Percentiles rank a stretch among this genome's conserved stretches.
Evolutionary conservation across 208 protist genomes (phyloP).

Genomic region (Leishmania martiniquensis): DNA sequence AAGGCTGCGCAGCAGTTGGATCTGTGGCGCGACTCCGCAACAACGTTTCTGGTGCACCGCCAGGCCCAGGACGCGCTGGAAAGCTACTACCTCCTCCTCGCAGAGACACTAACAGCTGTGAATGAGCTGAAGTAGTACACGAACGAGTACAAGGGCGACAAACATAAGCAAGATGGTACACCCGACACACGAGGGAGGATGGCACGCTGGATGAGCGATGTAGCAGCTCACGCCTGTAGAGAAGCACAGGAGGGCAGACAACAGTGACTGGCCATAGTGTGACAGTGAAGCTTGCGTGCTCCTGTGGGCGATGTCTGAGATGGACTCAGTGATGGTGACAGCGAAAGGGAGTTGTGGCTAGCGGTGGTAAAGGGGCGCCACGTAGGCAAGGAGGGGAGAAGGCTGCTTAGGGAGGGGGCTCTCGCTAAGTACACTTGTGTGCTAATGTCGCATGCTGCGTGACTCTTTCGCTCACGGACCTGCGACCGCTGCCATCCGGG

Average conservation of each 20-base stretch:
- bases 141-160: not conserved
- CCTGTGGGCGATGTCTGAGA: not conserved
- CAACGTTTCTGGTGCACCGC: constrained; percentile 55
- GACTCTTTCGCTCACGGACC: not conserved
- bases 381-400: no score
- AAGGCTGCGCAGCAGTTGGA: constrained; percentile 53
- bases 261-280: not conserved
- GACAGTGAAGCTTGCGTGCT: not conserved
- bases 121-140: constrained; percentile 29
- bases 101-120: constrained; percentile 65
- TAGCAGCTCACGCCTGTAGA: not conserved
- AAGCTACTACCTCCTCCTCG: constrained; percentile 68
- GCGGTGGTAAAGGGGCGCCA: no score
- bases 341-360: no score
- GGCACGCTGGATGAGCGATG: not conserved
- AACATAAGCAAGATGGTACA: not conserved
- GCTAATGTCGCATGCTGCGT: no score
- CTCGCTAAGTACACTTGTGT: no score
- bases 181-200: not conserved
- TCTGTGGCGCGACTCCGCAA: constrained; percentile 62
- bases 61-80: constrained; percentile 71
- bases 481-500: no score
- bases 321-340: no score
- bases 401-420: no score
- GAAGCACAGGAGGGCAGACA: not conserved